These are phyloP conservation scores for Blastobotrys attinorum DNA, from an alignment of 805 yeast genomes.

Conservation along the genomic window DNA sequence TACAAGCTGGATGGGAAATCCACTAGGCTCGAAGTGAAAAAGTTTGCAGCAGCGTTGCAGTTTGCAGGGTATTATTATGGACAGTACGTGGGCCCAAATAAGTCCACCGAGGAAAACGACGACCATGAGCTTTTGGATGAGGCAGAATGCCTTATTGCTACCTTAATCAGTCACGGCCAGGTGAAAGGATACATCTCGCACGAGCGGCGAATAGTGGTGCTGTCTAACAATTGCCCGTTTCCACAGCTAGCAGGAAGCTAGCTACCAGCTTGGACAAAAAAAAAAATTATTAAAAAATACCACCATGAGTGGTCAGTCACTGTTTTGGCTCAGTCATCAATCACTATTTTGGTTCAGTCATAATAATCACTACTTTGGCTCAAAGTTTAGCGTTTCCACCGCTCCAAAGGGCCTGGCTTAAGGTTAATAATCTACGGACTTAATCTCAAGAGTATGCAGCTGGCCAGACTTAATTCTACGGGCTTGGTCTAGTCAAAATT, in stretches of 20 bases:
- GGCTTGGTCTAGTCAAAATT: no score
- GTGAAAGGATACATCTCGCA: constrained; percentile 82
- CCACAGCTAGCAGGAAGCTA: constrained; percentile 34
- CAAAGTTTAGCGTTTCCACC: no score
- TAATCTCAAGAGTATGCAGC: no score
- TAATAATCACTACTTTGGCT: not conserved
- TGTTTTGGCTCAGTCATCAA: no score
- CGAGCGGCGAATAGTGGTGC: constrained; percentile 60
- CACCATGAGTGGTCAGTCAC: no score
- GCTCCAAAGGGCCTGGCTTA: no score
- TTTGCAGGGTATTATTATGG: constrained; percentile 18
- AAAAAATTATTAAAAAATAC: no score
- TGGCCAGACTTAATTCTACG: no score
- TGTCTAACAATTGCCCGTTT: constrained; percentile 69
- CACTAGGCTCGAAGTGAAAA: constrained; percentile 32
- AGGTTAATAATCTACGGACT: no score
- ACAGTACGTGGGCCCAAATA: not conserved
- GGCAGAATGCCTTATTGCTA: constrained; percentile 63
- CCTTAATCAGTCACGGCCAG: constrained; percentile 48
- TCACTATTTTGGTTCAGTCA: not conserved
- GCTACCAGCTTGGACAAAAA: no score
- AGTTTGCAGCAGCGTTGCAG: constrained; percentile 39
- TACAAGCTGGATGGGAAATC: constrained; percentile 22
- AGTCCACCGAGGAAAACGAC: constrained; percentile 1
- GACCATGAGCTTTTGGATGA: constrained; percentile 36